phyloP scores from a whole-genome alignment of 2,329 filamentous ascomycete species.

The Neophaeococcomyces aloes region DNA sequence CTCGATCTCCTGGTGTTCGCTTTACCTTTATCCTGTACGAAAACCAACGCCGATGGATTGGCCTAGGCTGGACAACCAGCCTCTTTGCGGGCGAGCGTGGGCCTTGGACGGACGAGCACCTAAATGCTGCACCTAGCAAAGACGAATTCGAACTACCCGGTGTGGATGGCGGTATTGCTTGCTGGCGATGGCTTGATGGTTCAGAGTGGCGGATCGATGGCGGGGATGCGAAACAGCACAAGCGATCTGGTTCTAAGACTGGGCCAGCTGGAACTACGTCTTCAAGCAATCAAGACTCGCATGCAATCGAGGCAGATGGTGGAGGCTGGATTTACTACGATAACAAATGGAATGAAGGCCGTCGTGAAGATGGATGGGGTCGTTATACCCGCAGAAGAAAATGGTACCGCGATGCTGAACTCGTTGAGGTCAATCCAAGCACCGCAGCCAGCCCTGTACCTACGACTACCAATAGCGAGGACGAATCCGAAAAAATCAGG shows the following conservation, averaged over 20 bases:
- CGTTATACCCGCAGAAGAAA: conserved; percentile 87
- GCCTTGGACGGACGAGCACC: conserved; percentile 92
- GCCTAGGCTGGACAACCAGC: conserved; percentile 86
- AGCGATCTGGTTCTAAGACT: conserved; percentile 25
- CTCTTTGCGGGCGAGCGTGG: conserved; percentile 82
- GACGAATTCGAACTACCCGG: conserved; percentile 61
- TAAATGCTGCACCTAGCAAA: conserved; percentile 66
- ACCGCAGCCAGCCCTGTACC: conserved; percentile 36
- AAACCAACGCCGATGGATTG: conserved; percentile 91
- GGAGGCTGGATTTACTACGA: conserved; percentile 97
- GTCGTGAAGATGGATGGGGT: conserved; percentile 84
- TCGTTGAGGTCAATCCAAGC: conserved; percentile 59
- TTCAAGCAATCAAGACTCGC: conserved; percentile 37
- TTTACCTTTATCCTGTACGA: conserved; percentile 97
- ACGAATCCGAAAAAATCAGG: conserved; percentile 15
- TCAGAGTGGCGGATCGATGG: conserved; percentile 83
- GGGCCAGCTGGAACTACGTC: conserved; percentile 19
- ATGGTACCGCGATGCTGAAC: conserved; percentile 92
- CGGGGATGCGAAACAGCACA: conserved; percentile 27
- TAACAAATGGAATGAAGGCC: conserved; percentile 92
- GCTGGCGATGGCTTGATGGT: conserved; percentile 74
- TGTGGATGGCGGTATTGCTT: conserved; percentile 51
- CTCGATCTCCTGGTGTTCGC: conserved; percentile 55
- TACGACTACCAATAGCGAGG: conserved; percentile 23
- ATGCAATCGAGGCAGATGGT: conserved; percentile 38